These are phyloP conservation scores for Exophiala aquamarina DNA, from an alignment of 2,329 filamentous ascomycete genomes.

Conservation along the genomic window DNA sequence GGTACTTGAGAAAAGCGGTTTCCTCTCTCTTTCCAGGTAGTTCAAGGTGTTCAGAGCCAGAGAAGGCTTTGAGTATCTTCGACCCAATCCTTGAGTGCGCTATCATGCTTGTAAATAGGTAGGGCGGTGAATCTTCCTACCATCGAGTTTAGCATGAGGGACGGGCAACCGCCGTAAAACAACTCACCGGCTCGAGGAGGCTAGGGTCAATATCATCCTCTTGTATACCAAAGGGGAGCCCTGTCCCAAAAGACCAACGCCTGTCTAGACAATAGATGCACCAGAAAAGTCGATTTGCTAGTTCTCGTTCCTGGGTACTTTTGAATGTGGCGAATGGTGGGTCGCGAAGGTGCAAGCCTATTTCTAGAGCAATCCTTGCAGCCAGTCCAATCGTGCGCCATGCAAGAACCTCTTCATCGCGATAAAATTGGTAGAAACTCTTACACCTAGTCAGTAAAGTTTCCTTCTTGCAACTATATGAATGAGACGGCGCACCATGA, in stretches of 20 bases:
- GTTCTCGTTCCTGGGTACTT: conserved; percentile 7
- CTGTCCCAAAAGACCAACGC: conserved; percentile 54
- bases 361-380: conserved; percentile 47
- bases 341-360: conserved; percentile 44
- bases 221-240: conserved; percentile 49
- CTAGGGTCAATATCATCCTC: conserved; percentile 53
- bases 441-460: conserved; percentile 2
- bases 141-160: neutral
- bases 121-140: conserved; percentile 34
- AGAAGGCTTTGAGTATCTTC: conserved; percentile 48
- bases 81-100: conserved; percentile 48
- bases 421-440: conserved; percentile 33
- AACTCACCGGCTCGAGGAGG: conserved; percentile 44
- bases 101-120: conserved; percentile 48
- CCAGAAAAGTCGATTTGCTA: conserved; percentile 45
- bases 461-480: neutral
- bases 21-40: conserved; percentile 39
- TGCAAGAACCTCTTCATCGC: conserved; percentile 51
- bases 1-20: conserved; percentile 41
- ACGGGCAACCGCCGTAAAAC: conserved; percentile 15
- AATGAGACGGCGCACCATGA: conserved; percentile 5
- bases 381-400: conserved; percentile 52
- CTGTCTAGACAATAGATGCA: conserved; percentile 54
- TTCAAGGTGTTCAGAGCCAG: conserved; percentile 36
- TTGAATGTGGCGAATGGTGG: conserved; percentile 11